Evolutionary conservation across 805 yeast genomes (phyloP).

Genomic region (Trichomonascus vanleenenianus): DNA sequence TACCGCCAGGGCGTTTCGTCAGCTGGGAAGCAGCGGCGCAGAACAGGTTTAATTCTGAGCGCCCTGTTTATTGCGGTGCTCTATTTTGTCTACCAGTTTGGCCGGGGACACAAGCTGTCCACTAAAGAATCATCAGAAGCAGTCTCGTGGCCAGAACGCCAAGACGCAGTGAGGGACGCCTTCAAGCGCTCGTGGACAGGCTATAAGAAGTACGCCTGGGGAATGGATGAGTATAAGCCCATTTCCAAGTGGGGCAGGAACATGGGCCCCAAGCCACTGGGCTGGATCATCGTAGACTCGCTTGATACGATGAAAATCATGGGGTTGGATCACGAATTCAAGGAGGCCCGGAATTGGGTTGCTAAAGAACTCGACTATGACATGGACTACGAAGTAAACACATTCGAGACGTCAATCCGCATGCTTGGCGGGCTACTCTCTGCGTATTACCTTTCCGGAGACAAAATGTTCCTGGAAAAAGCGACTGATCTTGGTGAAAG

Average conservation of each 20-base stretch:
- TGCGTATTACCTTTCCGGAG: constrained; percentile 63
- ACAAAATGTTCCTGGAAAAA: constrained; percentile 63
- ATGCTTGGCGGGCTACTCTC: constrained; percentile 91
- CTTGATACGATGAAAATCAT: constrained; percentile 75
- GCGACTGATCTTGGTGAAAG: constrained; percentile 77
- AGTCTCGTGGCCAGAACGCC: constrained; percentile 40
- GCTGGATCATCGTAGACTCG: constrained; percentile 90
- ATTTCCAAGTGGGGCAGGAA: constrained; percentile 53
- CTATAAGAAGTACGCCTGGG: constrained; percentile 75
- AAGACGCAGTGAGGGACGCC: constrained; percentile 53
- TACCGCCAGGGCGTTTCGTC: constrained; percentile 1
- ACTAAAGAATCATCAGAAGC: constrained; percentile 4
- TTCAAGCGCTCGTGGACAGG: constrained; percentile 73
- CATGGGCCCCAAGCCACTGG: constrained; percentile 76
- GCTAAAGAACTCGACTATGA: constrained; percentile 58
- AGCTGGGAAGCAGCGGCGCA: constrained; percentile 12
- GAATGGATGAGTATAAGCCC: constrained; percentile 71
- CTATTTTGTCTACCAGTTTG: constrained; percentile 34
- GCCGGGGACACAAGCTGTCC: constrained; percentile 7
- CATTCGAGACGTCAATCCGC: constrained; percentile 90
- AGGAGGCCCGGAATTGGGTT: constrained; percentile 68
- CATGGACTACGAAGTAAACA: constrained; percentile 67
- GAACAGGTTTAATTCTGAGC: constrained; percentile 37
- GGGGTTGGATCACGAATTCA: constrained; percentile 56
- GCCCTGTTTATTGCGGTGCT: constrained; percentile 34